Conservation (phyloP, 208 protist genomes). For the Trichomonas tenax region DNA sequence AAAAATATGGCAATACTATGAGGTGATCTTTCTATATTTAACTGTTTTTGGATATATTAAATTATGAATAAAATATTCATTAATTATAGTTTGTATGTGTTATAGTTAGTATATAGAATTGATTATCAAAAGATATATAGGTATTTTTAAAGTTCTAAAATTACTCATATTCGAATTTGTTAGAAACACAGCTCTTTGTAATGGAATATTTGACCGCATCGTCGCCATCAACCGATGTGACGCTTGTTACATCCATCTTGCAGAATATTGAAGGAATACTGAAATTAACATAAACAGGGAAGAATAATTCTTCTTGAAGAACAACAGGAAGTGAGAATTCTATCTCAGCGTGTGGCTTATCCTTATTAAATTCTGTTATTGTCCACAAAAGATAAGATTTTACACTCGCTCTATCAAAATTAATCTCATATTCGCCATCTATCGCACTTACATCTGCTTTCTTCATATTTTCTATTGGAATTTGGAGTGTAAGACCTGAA, state of each 20-base stretch:
- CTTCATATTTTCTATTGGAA: background rate
- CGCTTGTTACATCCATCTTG: background rate
- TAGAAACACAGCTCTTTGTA: background rate
- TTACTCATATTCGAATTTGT: background rate
- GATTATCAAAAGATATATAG: too few species aligned
- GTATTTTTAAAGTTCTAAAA: too few species aligned
- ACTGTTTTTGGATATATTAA: too few species aligned
- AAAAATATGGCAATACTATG: too few species aligned
- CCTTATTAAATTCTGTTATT: background rate
- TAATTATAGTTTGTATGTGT: too few species aligned
- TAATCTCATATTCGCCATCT: background rate
- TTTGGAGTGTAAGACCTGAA: background rate
- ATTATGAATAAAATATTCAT: too few species aligned
- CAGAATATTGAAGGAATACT: background rate
- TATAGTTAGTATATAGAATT: too few species aligned
- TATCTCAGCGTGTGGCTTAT: background rate
- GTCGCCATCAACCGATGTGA: background rate
- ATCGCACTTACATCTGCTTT: background rate
- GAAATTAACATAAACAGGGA: background rate
- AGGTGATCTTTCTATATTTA: too few species aligned
- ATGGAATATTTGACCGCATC: background rate
- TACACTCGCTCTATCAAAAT: background rate
- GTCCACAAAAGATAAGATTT: background rate
- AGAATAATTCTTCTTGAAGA: background rate
- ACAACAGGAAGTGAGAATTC: background rate